Evolutionary conservation across 208 protist species (phyloP), one percentile per base, ranked within the genome.

Genomic region (Leishmania aethiopica): DNA sequence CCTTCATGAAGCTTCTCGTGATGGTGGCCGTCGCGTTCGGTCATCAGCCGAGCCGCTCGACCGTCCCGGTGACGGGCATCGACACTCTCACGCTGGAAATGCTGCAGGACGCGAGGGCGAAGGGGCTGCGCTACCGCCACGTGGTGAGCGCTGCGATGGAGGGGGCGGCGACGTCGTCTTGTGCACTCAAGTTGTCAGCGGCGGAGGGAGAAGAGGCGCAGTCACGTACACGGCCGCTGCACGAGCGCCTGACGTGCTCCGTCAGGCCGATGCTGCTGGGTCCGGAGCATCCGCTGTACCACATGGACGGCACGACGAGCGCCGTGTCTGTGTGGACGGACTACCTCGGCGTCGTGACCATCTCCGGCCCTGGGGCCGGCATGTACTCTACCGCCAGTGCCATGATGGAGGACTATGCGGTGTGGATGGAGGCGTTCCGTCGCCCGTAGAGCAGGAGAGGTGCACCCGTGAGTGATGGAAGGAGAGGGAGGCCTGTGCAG

Each of bases 331-430:
- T 87, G 13, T 81, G 81, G 85, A 89, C 80, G 19, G 85, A 87
- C 45, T 85, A 88, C 69, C 76, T 87, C 7, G 79, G 76, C 53
- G 77, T 45, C 40, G 59, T 91, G 25, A 91, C 85, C 15, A 69
- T 89, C 25, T 83, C 72, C 1, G 84, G 85, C 22, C 55, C 81
- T 3, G 86, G 83, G 0, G 85, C 88, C 0, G 88, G 85, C 47
- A 89, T 85, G 85, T 88, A 86, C 81, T 85, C 81, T 2, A 91
- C 85, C 4, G 85, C 83, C 17, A 86, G 80, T 57, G 83, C 81
- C 45, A 85, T 89, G 88, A 72, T 91, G 59, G 85, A 91, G 83
- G 85, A 91, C 75, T 86, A 86, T 69, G 81, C 78, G 3, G 78
- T 80, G 59, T 86, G 80, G 69, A 83, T 86, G 79, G 76, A 73